Percentiles rank a stretch among this genome's conserved stretches.
Evolutionary conservation across 2,329 filamentous ascomycete species (phyloP).

Genomic region (Passalora sequoiae): DNA sequence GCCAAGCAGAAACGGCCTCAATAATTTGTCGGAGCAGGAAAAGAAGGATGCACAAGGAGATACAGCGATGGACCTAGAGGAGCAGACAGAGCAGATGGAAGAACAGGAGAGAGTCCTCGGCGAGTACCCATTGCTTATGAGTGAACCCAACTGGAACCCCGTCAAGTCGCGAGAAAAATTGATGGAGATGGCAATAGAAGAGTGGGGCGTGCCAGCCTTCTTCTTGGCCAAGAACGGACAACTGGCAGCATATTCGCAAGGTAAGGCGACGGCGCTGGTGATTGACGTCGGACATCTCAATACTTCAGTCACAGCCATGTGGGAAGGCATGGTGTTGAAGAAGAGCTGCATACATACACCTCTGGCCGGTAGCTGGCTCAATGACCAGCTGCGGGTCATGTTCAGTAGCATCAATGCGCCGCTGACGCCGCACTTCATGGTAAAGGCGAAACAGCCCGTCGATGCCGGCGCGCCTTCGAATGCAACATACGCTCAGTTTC

Average conservation of each 20-base stretch:
- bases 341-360: slow-evolving; percentile 60
- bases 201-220: slow-evolving; percentile 91
- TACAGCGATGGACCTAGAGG: slow-evolving; percentile 53
- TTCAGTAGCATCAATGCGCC: slow-evolving; percentile 63
- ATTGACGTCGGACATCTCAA: slow-evolving; percentile 86
- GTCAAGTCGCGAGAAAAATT: slow-evolving; percentile 85
- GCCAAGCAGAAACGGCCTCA: slow-evolving; percentile 71
- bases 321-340: slow-evolving; percentile 91
- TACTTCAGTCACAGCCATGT: slow-evolving; percentile 82
- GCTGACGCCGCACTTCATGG: slow-evolving; percentile 78
- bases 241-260: slow-evolving; percentile 82
- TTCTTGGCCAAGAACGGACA: slow-evolving; percentile 88
- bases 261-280: slow-evolving; percentile 88
- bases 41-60: slow-evolving; percentile 46
- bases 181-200: slow-evolving; percentile 95
- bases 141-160: slow-evolving; percentile 88
- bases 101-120: slow-evolving; percentile 68
- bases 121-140: slow-evolving; percentile 88
- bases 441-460: slow-evolving; percentile 81
- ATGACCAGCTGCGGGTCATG: slow-evolving; percentile 76
- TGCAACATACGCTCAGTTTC: slow-evolving; percentile 67
- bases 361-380: slow-evolving; percentile 84
- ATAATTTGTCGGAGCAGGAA: slow-evolving; percentile 56
- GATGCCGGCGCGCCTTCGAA: slow-evolving; percentile 78
- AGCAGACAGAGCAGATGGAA: slow-evolving; percentile 54